Evolutionary conservation across 805 yeast genomes (phyloP), one percentile per base, ranked within the genome.

Genomic region (Groenewaldozyma salmanticensis): DNA sequence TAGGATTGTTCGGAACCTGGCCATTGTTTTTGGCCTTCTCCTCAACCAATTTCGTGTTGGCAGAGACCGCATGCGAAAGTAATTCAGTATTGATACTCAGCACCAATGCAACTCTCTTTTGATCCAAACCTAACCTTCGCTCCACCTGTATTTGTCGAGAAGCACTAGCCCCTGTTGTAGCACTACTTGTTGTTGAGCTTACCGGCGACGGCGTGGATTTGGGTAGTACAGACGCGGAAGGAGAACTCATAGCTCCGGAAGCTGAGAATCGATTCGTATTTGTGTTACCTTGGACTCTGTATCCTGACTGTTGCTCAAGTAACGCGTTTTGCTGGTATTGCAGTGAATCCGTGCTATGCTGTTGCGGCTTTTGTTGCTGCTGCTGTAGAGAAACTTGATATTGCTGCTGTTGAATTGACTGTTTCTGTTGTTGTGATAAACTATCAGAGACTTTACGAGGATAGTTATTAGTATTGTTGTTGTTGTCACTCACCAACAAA

Each of bases 1-100:
- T 46, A 21, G 44, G 35, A 33, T 44, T 52, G 16, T 42, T 37
- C 13, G 29, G 13, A 13, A 24, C 29, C 13, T 9, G 11, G 7
- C 29, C 29, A 37, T 44, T 37, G 18, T 42, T 42, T 19, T 46
- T 42, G 18, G 39, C 33, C 36, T 47, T 35, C 7, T 44, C 11
- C 15, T 15, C 19, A 4, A 44, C 44, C 19, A 24, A 9, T 16
- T 44, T 40, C 15, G 34, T 36, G 38, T 47, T 35, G 3, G 49
- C 15, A 9, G n/a, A 21, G 3, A 48, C 43, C 18, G 57, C 53
- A 37, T 46, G 46, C 36, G 50, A 47, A 27, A 58, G 39, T 15
- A 58, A 50, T 36, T 58, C 60, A 21, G 46, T 46, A 45, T 58
- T 58, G 44, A 59, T 58, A 31, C 59, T 61, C 22, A 57, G 48